Percentiles rank a stretch among this genome's conserved stretches.
These are phyloP conservation scores for Trichosporon faecale DNA, from an alignment of 1,284 basidiomycete species.

Conservation along the genomic window DNA sequence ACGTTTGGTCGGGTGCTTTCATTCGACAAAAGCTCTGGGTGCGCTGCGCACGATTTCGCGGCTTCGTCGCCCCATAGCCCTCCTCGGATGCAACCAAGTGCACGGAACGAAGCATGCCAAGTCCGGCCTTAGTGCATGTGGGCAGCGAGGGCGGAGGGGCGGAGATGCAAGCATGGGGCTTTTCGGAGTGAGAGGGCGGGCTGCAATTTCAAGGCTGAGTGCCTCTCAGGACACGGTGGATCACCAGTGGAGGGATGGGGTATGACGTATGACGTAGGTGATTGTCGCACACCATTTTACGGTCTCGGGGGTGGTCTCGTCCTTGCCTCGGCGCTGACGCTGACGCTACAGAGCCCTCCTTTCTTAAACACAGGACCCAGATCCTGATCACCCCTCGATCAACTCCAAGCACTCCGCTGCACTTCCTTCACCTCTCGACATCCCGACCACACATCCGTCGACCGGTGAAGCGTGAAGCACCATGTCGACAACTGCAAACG, in stretches of 20 bases:
- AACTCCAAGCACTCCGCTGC: background rate
- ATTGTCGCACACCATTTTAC: background rate
- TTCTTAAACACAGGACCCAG: background rate
- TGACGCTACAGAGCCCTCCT: background rate
- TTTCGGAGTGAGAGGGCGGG: background rate
- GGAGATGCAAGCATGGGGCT: background rate
- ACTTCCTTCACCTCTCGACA: background rate
- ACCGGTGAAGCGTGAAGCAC: background rate
- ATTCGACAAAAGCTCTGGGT: background rate
- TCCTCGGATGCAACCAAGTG: background rate
- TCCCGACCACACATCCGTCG: background rate
- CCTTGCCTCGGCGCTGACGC: background rate
- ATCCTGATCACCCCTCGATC: background rate
- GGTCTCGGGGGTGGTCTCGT: background rate
- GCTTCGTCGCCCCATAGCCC: too few species aligned
- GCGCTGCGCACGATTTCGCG: too few species aligned
- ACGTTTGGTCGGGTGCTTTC: background rate
- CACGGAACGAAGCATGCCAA: background rate
- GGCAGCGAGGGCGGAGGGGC: background rate
- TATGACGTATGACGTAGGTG: slow-evolving; percentile 3
- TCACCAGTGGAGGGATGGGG: background rate
- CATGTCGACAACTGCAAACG: background rate
- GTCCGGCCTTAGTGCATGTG: too few species aligned
- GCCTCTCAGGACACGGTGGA: background rate
- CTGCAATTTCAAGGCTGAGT: background rate